Percentiles rank a stretch among this genome's conserved stretches.
Evolutionary conservation across 768 basidiomycete species (phyloP).

Genomic region (Serendipita sp.): DNA sequence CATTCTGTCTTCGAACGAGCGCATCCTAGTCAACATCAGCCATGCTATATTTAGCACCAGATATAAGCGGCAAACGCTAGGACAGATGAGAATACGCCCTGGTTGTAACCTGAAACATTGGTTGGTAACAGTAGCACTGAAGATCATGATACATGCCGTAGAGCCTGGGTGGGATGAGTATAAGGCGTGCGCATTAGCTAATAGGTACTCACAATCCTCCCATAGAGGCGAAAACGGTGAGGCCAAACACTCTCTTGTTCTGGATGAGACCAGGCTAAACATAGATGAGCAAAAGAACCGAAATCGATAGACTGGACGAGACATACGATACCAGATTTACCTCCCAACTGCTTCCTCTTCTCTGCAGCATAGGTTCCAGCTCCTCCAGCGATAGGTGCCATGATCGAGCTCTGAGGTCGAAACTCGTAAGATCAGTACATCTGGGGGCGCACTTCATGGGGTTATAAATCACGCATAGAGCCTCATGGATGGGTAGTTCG

Average conservation of each 20-base stretch:
- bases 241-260: constrained; percentile 46
- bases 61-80: constrained; percentile 29
- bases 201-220: constrained; percentile 45
- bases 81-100: constrained; percentile 66
- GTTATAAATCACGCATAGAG: background rate
- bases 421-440: background rate
- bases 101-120: constrained; percentile 35
- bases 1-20: constrained; percentile 25
- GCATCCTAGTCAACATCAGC: constrained; percentile 23
- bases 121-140: background rate
- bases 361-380: constrained; percentile 16
- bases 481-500: too few species aligned
- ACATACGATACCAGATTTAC: constrained; percentile 50
- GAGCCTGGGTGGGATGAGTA: constrained; percentile 25
- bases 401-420: background rate
- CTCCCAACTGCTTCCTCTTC: constrained; percentile 33
- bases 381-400: constrained; percentile 13
- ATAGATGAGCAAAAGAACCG: background rate
- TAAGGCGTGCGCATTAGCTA: background rate
- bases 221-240: constrained; percentile 62
- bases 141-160: constrained; percentile 31
- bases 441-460: background rate
- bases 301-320: background rate
- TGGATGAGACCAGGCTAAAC: constrained; percentile 42
- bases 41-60: constrained; percentile 21